Conservation (phyloP, 805 yeast genomes). For the Candida insectalens region DNA sequence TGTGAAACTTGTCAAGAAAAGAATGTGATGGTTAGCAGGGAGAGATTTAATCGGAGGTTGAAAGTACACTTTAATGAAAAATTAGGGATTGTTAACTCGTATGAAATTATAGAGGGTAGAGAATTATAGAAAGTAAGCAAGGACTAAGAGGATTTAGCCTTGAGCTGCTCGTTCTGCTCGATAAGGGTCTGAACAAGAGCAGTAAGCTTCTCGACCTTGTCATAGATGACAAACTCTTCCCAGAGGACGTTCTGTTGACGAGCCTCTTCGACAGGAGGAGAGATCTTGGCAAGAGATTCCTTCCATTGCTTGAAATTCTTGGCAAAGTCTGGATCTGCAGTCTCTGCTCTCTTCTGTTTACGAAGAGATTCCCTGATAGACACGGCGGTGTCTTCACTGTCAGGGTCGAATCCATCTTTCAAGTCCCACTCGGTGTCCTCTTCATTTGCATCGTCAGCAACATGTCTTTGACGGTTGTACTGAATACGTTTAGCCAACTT, state of each 20-base stretch:
- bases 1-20: background rate
- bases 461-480: conserved; percentile 55
- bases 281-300: conserved; percentile 34
- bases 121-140: too few species aligned
- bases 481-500: conserved; percentile 58
- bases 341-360: conserved; percentile 54
- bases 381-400: conserved; percentile 19
- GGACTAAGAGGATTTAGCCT: too few species aligned
- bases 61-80: too few species aligned
- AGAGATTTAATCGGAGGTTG: too few species aligned
- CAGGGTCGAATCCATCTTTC: conserved; percentile 56
- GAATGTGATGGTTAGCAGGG: too few species aligned
- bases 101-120: too few species aligned
- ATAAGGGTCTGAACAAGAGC: conserved; percentile 30
- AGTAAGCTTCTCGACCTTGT: conserved; percentile 39
- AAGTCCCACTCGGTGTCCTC: conserved; percentile 74
- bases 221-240: conserved; percentile 50
- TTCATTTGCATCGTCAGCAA: conserved; percentile 75
- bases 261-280: conserved; percentile 54
- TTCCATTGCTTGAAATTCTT: conserved; percentile 42
- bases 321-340: conserved; percentile 59
- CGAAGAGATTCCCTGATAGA: conserved; percentile 30
- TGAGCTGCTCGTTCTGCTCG: conserved; percentile 15
- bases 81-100: too few species aligned
- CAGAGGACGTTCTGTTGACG: conserved; percentile 46